Base-by-base conservation (phyloP, 768 basidiomycete genomes). In the Boletus speciosus region DNA sequence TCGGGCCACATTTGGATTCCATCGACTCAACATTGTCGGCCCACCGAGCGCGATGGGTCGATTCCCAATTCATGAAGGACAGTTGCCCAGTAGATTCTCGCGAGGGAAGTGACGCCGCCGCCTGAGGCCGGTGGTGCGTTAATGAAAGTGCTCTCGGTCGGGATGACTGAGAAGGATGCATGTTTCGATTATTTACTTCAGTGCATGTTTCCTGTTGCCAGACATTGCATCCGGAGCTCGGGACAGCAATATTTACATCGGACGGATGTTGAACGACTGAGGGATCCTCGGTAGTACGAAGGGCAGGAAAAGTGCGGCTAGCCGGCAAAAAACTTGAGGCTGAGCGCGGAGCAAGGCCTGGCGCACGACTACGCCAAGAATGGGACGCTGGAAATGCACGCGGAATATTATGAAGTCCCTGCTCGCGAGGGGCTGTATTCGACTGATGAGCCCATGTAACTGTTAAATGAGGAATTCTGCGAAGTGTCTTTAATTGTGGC, bases 391-490 rank as follows among this genome's bases (percentile, higher is more conserved):
- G 48, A 6, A 55, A 56, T 27, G 45, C 43, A 27, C 63, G 64
- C 2, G 51, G 34, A 47, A 58, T 31, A 29, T 35, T 44, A 38
- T 64, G 53, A 29, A 41, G 21, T 32, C 57, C 66, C 0, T 57
- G 57, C 29, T 67, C 63, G 34, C 56, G 57, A 29, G 49, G 35
- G n/a, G 52, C 6, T 23, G 43, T 56, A 36, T 57, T 51, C 44
- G 76, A 79, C 53, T 85, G 84, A 66, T 91, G 89, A 16, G 88
- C 86, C 89, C 90, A 91, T 23, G 88, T 88, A 7, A 88, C 84
- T 2, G 80, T 83, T 11, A 92, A 67, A 66, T 88, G 84, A 40
- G 88, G 84, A 16, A 90, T 74, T 54, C 78, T 76, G 53, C 85
- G 81, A 58, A 92, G 75, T 5, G 86, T 81, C 90, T 92, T 51